These are phyloP conservation scores for Eudorina sp. DNA, from an alignment of 139 green algal genomes.

Conservation along the genomic window DNA sequence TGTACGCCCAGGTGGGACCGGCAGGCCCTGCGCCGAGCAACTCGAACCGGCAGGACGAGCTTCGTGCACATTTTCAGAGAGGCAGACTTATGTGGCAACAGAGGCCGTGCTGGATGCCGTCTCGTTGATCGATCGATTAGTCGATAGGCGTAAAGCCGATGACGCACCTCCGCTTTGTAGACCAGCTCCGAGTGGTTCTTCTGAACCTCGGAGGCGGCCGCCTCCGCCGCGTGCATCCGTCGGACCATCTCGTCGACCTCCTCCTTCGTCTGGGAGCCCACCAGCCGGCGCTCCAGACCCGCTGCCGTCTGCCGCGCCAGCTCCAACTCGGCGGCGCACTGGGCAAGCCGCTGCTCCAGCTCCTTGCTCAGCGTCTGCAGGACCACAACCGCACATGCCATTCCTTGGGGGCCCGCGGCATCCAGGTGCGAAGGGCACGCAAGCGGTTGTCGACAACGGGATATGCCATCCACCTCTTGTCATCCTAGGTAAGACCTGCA, in stretches of 20 bases:
- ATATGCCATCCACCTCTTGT: no score
- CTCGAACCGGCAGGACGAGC: no score
- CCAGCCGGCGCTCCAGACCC: conserved; percentile 57
- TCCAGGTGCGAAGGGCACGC: no score
- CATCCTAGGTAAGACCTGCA: no score
- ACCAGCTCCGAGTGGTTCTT: conserved; percentile 34
- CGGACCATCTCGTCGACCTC: conserved; percentile 65
- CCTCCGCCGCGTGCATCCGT: conserved; percentile 60
- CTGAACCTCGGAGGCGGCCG: conserved; percentile 40
- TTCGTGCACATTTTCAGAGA: no score
- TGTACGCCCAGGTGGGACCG: no score
- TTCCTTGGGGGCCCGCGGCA: no score
- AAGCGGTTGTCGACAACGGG: no score
- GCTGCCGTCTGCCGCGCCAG: conserved; percentile 45
- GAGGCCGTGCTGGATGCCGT: no score
- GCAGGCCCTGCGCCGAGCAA: no score
- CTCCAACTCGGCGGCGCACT: conserved; percentile 60
- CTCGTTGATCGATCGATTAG: no score
- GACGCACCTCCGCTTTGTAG: conserved; percentile 51
- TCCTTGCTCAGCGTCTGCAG: conserved; percentile 43
- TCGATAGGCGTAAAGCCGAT: not conserved
- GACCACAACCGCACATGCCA: not conserved
- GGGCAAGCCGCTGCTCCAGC: conserved; percentile 62
- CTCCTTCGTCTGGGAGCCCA: conserved; percentile 53
- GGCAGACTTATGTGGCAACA: no score